Evolutionary conservation across 306 rosid species (phyloP), one percentile per base, ranked within the genome.

Genomic region (Carpinus viminea): DNA sequence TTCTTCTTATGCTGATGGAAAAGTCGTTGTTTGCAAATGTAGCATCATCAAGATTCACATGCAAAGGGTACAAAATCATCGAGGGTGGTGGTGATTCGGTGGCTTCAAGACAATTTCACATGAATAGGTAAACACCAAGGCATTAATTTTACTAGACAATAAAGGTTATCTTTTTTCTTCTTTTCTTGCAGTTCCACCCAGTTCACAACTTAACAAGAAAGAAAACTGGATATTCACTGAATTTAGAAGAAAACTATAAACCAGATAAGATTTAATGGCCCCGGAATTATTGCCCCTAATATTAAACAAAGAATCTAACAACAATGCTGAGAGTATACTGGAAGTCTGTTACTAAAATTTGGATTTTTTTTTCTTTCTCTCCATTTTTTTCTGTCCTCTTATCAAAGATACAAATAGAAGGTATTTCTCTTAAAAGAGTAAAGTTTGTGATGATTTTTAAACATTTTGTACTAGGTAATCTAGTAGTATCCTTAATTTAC

Each of bases 11-110:
- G 21, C 2, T 54, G 54, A 66, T 11, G 43, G 74, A 36, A 74
- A 74, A 78, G 80, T 16, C 70, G 81, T 78, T 70, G 50, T 78
- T 78, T 78, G 76, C 70, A 21, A 75, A 74, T 13, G 81, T 78
- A 43, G 76, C 81, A 78, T 78, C 75, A 68, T 78, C 76, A 78
- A 78, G 81, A 78, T 70, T 78, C 81, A 69, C 76, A 77, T 77
- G 74, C 68, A 77, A 66, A 31, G 1, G n/a, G 38, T 16, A 10
- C 59, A 18, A 31, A 2, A 2, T 31, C 0, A 2, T 2, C 2
- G 3, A 31, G 34, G 34, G 34, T 31, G 34, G 34, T 31, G 34
- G 34, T 24, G 26, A 24, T 31, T 31, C 34, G 3, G 34, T 31
- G 34, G 34, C 34, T 31, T 31, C 34, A 31, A 31, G 34, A 31